Base-by-base conservation (phyloP, 2,329 filamentous ascomycete species). In the Paracamarosporium sp. region DNA sequence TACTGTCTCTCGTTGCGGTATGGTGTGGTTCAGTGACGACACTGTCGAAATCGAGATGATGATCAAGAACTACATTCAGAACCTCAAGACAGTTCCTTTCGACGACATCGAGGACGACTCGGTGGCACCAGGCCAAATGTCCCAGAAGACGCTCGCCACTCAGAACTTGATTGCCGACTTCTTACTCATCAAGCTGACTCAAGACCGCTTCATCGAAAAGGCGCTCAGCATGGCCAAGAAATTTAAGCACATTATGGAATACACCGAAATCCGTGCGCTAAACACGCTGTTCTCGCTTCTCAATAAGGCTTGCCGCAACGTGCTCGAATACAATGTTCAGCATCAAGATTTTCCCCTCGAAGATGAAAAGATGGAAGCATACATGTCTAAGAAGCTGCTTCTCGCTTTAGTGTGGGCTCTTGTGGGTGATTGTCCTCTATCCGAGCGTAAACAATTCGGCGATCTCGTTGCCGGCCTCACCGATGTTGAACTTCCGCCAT, bases 1-100 rank as follows among this genome's bases (percentile, higher is more conserved):
- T 55, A 99, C 95, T n/a, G 95, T 99, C 72, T 96, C 91, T 88
- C 93, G 95, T 80, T 99, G 95, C 76, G 95, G 95, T 84, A 99
- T 99, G 95, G 96, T 99, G 13, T 99, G 95, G 95, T 99, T 98
- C 80, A 99, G 93, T 74, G 94, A 97, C 70, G 96, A 99, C 72
- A 98, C 93, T 27, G 94, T 99, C 38, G 94, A 92, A 30, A 87
- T 94, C 1, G 86, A 86, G 64, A 97, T 99, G 90, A 91, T 98
- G 88, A 90, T 98, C 38, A 84, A 87, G 61, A 92, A 98, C 78
- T 97, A 99, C 71, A 86, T 99, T 51, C 88, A 95, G 59, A 88
- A 89, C 45, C 86, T 99, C 36, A 89, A 90, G 66, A 90, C 88
- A 3, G 88, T 92, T 55, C 88, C 91, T 0, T 97, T 99, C 69